Conservation (phyloP, 1,284 basidiomycete species). For the Vanrija sp. region DNA sequence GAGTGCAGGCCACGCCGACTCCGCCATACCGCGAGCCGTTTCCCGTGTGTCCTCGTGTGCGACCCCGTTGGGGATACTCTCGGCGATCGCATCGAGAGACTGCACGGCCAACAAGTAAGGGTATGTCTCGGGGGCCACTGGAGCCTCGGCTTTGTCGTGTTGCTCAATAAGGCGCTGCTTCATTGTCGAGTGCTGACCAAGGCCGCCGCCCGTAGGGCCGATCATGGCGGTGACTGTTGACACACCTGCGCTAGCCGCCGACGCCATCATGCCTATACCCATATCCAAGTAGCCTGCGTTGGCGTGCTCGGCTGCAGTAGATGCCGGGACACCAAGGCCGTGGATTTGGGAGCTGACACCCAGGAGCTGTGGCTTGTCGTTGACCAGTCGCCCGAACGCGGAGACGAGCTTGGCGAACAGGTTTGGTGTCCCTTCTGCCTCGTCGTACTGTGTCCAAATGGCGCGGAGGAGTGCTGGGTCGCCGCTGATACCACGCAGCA, state of each 20-base stretch:
- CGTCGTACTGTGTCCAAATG: slow-evolving; percentile 78
- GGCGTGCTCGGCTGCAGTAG: slow-evolving; percentile 21
- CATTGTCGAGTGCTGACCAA: slow-evolving; percentile 72
- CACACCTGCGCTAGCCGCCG: slow-evolving; percentile 73
- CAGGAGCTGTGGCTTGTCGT: slow-evolving; percentile 77
- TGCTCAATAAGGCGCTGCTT: slow-evolving; percentile 93
- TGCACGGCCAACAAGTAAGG: slow-evolving; percentile 87
- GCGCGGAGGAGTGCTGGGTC: slow-evolving; percentile 75
- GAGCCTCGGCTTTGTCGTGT: slow-evolving; percentile 91
- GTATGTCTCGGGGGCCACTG: slow-evolving; percentile 85
- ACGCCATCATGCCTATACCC: slow-evolving; percentile 76
- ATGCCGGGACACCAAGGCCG: slow-evolving; percentile 61
- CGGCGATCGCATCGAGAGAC: slow-evolving; percentile 78
- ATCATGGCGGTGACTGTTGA: slow-evolving; percentile 66
- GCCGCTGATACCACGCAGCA: slow-evolving; percentile 80
- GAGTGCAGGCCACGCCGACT: slow-evolving; percentile 81
- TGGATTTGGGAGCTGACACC: slow-evolving; percentile 75
- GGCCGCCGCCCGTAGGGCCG: slow-evolving; percentile 55
- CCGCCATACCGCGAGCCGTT: slow-evolving; percentile 73
- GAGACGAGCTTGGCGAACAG: slow-evolving; percentile 77
- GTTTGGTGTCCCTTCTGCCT: slow-evolving; percentile 56
- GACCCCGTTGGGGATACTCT: slow-evolving; percentile 73
- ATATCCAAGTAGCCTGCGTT: slow-evolving; percentile 56
- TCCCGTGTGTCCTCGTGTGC: slow-evolving; percentile 10
- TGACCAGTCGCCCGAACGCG: slow-evolving; percentile 74